A percentile compares a stretch with the other conserved stretches of the same genome.
Evolutionary conservation across 257 asterid species (phyloP).

Genomic region (Solanum corneliomulleri): DNA sequence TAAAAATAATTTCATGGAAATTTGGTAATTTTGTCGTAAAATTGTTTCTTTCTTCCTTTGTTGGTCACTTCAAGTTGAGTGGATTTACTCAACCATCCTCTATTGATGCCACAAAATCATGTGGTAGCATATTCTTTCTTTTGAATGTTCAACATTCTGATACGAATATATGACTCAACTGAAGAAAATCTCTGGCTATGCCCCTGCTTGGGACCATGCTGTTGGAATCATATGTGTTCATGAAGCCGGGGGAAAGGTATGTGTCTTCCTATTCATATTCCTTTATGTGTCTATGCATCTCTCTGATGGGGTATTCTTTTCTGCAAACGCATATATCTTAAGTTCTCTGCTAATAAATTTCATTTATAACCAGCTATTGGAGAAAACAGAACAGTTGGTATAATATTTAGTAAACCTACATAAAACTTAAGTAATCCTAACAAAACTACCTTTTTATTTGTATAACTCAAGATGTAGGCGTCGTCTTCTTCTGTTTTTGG

Average conservation of each 20-base stretch:
- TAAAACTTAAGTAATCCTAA: neutral
- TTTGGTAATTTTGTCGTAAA: neutral
- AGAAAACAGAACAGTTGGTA: neutral
- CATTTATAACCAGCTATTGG: neutral
- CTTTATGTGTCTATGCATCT: neutral
- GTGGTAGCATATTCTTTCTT: neutral
- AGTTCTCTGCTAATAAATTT: neutral
- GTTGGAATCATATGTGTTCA: conserved; percentile 75
- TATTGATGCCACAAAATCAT: neutral
- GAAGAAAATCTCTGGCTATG: neutral
- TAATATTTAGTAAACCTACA: neutral
- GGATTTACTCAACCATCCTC: neutral
- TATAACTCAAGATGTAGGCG: neutral
- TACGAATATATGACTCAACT: neutral
- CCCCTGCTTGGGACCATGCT: conserved; percentile 72
- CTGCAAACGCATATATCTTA: neutral
- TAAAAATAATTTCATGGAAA: neutral
- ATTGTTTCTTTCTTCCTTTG: neutral
- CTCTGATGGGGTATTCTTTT: neutral
- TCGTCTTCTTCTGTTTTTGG: neutral
- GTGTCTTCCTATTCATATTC: neutral
- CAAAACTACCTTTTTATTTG: neutral
- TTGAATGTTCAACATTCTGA: neutral
- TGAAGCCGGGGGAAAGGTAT: conserved; percentile 92
- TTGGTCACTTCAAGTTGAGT: neutral